phyloP scores from a whole-genome alignment of 768 basidiomycete species.

The Podaxis sp. region DNA sequence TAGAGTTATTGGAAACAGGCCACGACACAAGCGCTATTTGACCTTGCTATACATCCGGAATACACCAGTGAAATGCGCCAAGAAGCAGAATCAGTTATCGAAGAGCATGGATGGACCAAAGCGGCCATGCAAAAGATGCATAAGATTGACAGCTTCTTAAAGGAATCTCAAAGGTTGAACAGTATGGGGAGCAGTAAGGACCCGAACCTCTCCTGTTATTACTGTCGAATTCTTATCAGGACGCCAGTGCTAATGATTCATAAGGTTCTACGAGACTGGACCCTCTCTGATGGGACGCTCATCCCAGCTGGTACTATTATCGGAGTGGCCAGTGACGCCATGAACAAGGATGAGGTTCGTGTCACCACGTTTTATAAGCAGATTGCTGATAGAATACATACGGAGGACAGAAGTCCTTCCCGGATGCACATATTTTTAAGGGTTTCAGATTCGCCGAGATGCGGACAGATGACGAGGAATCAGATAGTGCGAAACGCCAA shows the following conservation, averaged over 20 bases:
- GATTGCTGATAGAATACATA: slow-evolving; percentile 20
- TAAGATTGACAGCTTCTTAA: slow-evolving; percentile 45
- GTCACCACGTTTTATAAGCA: not conserved
- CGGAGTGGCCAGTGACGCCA: slow-evolving; percentile 24
- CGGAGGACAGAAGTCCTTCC: slow-evolving; percentile 33
- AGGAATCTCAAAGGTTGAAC: slow-evolving; percentile 30
- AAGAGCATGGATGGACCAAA: slow-evolving; percentile 34
- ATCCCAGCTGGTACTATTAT: slow-evolving; percentile 21
- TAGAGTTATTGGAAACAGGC: slow-evolving; percentile 26
- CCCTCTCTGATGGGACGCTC: slow-evolving; percentile 40
- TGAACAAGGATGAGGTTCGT: slow-evolving; percentile 28
- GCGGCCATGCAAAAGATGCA: slow-evolving; percentile 34
- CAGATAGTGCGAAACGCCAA: slow-evolving; percentile 27
- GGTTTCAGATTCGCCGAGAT: slow-evolving; percentile 32
- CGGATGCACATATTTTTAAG: slow-evolving; percentile 34
- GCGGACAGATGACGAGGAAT: slow-evolving; percentile 13
- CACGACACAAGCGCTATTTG: slow-evolving; percentile 28
- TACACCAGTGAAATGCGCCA: slow-evolving; percentile 34
- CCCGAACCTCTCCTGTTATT: not conserved
- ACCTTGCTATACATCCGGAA: slow-evolving; percentile 34
- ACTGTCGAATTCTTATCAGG: not conserved
- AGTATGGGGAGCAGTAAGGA: not conserved
- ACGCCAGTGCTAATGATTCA: slow-evolving; percentile 15
- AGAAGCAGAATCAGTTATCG: slow-evolving; percentile 37
- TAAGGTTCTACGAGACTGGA: slow-evolving; percentile 34